Conservation (phyloP, 2,329 filamentous ascomycete species). For the Fusarium burgessii region DNA sequence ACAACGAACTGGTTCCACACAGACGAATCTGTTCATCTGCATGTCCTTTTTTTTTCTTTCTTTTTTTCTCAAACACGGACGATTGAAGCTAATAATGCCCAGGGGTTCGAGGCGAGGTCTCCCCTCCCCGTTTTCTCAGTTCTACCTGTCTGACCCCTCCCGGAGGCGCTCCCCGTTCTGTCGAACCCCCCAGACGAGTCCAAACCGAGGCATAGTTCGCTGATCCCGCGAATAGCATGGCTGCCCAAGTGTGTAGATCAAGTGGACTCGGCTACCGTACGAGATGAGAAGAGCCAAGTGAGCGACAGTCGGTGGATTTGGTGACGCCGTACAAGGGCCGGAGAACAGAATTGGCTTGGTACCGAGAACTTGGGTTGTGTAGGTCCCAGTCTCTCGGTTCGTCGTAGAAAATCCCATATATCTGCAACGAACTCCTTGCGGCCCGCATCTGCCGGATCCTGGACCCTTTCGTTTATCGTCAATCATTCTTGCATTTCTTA, state of each 20-base stretch:
- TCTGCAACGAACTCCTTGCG: slow-evolving; percentile 27
- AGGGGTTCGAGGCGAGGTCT: background rate
- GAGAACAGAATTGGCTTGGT: slow-evolving; percentile 4
- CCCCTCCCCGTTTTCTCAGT: background rate
- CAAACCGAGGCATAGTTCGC: slow-evolving; percentile 15
- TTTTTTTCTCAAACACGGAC: background rate
- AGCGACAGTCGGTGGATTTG: slow-evolving; percentile 26
- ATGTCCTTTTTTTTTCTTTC: background rate
- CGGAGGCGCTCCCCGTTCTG: slow-evolving; percentile 11
- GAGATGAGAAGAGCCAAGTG: background rate
- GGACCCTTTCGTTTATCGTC: slow-evolving; percentile 28
- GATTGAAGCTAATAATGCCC: slow-evolving; percentile 7
- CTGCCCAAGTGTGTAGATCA: slow-evolving; percentile 18
- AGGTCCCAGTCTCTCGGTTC: slow-evolving; percentile 13
- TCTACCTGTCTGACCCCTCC: background rate
- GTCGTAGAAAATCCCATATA: slow-evolving; percentile 17
- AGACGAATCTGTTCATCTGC: slow-evolving; percentile 2
- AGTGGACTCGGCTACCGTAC: background rate
- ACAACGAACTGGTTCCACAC: slow-evolving; percentile 4
- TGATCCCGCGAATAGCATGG: slow-evolving; percentile 20
- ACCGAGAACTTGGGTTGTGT: slow-evolving; percentile 26
- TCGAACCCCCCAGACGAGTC: slow-evolving; percentile 5
- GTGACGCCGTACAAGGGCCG: slow-evolving; percentile 25
- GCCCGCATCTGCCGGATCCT: slow-evolving; percentile 31
- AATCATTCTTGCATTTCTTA: slow-evolving; percentile 4